A percentile compares a stretch with the other conserved stretches of the same genome.
These are phyloP conservation scores for Fusarium sarcochroum DNA, from an alignment of 2,329 filamentous ascomycete genomes.

Conservation along the genomic window DNA sequence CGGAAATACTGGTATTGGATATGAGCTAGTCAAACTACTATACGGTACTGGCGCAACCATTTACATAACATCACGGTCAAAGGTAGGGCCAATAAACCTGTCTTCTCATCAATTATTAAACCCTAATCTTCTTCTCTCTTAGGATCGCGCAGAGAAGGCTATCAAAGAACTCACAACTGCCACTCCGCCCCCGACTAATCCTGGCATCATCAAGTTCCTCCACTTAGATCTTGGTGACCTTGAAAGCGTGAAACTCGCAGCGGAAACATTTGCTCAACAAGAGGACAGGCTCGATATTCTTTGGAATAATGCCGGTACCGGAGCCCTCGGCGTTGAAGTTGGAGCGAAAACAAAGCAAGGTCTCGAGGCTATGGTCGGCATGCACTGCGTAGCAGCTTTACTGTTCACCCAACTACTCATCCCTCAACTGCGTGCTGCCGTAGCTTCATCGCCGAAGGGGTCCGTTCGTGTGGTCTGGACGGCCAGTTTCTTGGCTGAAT, in stretches of 20 bases:
- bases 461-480: constrained; percentile 50
- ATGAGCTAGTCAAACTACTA: constrained; percentile 66
- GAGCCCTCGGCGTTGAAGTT: background rate
- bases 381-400: constrained; percentile 53
- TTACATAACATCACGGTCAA: constrained; percentile 65
- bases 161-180: constrained; percentile 48
- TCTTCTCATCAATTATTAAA: too few species aligned
- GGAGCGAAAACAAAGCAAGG: constrained; percentile 44
- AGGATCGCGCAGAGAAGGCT: constrained; percentile 45
- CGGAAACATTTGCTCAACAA: constrained; percentile 52
- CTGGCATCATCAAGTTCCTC: constrained; percentile 49
- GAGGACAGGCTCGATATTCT: constrained; percentile 61
- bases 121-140: background rate
- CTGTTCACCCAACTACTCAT: constrained; percentile 53
- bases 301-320: constrained; percentile 55
- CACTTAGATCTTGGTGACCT: constrained; percentile 60
- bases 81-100: constrained; percentile 1
- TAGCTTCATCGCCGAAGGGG: background rate
- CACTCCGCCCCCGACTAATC: background rate
- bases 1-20: constrained; percentile 59
- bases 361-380: constrained; percentile 51
- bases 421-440: constrained; percentile 49
- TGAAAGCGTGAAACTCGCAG: constrained; percentile 55
- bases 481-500: constrained; percentile 46
- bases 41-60: constrained; percentile 67